Conservation (phyloP, 306 rosid species). For the Phaseolus lunatus region DNA sequence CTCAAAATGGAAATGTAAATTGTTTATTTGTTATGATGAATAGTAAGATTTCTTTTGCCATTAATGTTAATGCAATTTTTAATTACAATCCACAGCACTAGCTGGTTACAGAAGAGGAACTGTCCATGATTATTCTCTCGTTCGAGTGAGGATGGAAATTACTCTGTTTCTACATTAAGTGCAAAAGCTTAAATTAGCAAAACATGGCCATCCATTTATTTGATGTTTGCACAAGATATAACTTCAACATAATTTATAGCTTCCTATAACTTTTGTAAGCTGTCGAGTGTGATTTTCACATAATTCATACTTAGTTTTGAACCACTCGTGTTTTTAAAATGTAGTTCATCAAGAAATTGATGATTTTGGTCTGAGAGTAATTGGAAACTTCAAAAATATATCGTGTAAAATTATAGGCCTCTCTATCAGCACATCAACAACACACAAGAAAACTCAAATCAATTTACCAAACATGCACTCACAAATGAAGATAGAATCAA, state of each 20-base stretch:
- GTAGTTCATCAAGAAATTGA: not conserved
- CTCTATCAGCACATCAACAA: too few species aligned
- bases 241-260: constrained; percentile 1
- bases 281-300: constrained; percentile 1
- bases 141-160: not conserved
- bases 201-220: not conserved
- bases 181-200: not conserved
- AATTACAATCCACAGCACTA: not conserved
- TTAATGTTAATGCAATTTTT: constrained; percentile 7
- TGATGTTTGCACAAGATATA: not conserved
- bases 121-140: not conserved
- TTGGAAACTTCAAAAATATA: not conserved
- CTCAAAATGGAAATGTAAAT: constrained; percentile 28
- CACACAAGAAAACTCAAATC: too few species aligned
- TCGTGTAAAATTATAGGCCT: too few species aligned
- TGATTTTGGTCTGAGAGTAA: not conserved
- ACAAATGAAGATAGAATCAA: too few species aligned
- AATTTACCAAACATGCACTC: too few species aligned
- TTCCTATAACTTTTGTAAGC: not conserved
- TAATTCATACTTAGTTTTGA: not conserved
- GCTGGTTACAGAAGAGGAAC: not conserved
- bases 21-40: not conserved
- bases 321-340: not conserved
- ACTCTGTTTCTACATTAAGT: constrained; percentile 4
- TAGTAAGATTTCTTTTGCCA: constrained; percentile 18